A percentile compares a stretch with the other conserved stretches of the same genome.
phyloP scores from a whole-genome alignment of 306 rosid genomes.

The Hippophae gyantsensis region DNA sequence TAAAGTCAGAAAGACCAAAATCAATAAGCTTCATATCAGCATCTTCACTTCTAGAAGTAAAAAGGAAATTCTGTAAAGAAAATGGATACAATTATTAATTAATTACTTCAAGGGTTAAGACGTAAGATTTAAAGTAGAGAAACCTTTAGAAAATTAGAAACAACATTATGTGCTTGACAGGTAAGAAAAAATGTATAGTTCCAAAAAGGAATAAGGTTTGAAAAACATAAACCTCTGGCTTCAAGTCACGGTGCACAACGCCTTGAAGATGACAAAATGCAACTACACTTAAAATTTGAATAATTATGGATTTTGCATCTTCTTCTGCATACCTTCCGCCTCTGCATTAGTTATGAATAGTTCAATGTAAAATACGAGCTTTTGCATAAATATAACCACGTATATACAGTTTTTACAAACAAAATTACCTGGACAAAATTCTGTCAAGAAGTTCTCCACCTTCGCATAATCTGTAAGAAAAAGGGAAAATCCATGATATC shows the following conservation, averaged over 20 bases:
- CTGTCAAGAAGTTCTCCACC: slow-evolving; percentile 99
- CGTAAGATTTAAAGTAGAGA: slow-evolving; percentile 1
- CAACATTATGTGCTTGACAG: background rate
- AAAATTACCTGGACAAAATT: slow-evolving; percentile 71
- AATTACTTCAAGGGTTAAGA: background rate
- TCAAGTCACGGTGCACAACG: slow-evolving; percentile 97
- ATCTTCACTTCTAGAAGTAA: slow-evolving; percentile 81
- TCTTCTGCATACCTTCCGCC: slow-evolving; percentile 93
- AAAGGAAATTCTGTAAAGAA: slow-evolving; percentile 77
- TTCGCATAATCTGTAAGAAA: slow-evolving; percentile 77
- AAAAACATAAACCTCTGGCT: slow-evolving; percentile 77
- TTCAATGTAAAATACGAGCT: slow-evolving; percentile 15
- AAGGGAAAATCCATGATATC: slow-evolving; percentile 3
- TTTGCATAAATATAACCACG: background rate
- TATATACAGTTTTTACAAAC: background rate
- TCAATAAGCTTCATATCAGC: slow-evolving; percentile 97
- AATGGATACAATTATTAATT: background rate
- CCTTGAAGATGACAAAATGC: slow-evolving; percentile 99
- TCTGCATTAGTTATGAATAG: slow-evolving; percentile 36
- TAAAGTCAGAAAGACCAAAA: slow-evolving; percentile 96
- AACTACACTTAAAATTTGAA: slow-evolving; percentile 85
- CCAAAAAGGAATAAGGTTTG: slow-evolving; percentile 6
- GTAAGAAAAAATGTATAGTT: background rate
- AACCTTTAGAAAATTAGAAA: background rate
- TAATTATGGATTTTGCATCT: slow-evolving; percentile 74